Base-by-base conservation (phyloP, 345 rosid genomes). In the Ceriops decandra region DNA sequence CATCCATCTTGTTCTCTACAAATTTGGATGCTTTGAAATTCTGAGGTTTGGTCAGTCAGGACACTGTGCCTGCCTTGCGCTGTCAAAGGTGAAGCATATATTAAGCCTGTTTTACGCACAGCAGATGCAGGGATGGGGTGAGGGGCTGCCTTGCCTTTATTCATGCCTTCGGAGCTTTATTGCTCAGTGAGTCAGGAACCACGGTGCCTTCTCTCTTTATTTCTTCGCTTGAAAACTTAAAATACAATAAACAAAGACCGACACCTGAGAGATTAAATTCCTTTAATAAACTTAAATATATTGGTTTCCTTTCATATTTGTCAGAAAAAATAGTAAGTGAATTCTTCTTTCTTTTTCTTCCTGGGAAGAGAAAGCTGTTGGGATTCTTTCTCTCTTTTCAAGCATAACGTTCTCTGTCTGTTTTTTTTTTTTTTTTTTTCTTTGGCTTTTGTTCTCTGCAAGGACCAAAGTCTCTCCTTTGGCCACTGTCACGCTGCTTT, bases 361-460 rank as follows among this genome's bases (percentile, higher is more conserved):
- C 4, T 0, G 49, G 17, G 30, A 10, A 57, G 38, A 70, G 30
- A 70, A 30, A 68, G 63, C 7, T 49, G 56, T 57, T 42, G 60
- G 66, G 35, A 68, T 3, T 66, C 68, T 79, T 56, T 74, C 76
- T 72, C 59, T 74, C 56, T 19, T 69, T 38, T 68, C 76, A 80
- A 68, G 83, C 80, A 60, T 42, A 42, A 63, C 38, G 62, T 38
- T 60, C 67, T 49, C 61, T 32, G 7, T 26, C 30, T 31, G 49
- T 13, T 11, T 56, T 27, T 32, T 32, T 32, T 0, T 32, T 32
- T 22, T 31, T 31, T 31, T 31, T 32, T 32, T 32, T 5, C 52
- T 58, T 32, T 24, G 26, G 26, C 26, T 24, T 24, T 24, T 24
- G 26, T 24, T 57, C 65, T 57, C 30, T 10, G 16, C 59, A 56